phyloP scores from a whole-genome alignment of 805 yeast species.

The Tetrapisispora taiwanensis region DNA sequence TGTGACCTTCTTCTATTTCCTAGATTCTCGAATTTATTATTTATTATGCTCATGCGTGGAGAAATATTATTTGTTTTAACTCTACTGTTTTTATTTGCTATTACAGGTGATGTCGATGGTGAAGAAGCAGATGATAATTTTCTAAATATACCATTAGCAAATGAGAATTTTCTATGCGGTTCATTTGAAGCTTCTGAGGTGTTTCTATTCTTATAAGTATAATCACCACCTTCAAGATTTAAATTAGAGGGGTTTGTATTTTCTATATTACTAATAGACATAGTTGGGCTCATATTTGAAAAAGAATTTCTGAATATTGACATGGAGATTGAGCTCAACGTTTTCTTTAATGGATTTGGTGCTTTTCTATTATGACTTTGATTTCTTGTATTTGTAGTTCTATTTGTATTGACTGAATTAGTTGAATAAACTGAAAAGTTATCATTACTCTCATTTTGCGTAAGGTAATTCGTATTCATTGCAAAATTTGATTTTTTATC shows the following conservation, averaged over 20 bases:
- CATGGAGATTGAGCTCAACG: slow-evolving; percentile 20
- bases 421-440: background rate
- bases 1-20: background rate
- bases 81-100: background rate
- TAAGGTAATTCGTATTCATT: background rate
- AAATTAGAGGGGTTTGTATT: background rate
- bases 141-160: slow-evolving; percentile 19
- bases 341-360: slow-evolving; percentile 10
- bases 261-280: slow-evolving; percentile 1
- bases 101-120: background rate
- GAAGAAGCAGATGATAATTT: slow-evolving; percentile 11
- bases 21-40: slow-evolving; percentile 21
- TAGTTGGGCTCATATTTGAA: background rate
- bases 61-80: background rate
- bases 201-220: background rate
- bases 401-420: background rate
- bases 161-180: slow-evolving; percentile 19
- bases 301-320: slow-evolving; percentile 3
- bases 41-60: slow-evolving; percentile 14
- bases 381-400: background rate
- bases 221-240: background rate
- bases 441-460: slow-evolving; percentile 1
- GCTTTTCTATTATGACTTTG: background rate
- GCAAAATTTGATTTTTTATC: background rate
- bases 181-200: slow-evolving; percentile 2